Evolutionary conservation across 2,329 filamentous ascomycete species (phyloP).

Genomic region (Diaporthe nobilis): DNA sequence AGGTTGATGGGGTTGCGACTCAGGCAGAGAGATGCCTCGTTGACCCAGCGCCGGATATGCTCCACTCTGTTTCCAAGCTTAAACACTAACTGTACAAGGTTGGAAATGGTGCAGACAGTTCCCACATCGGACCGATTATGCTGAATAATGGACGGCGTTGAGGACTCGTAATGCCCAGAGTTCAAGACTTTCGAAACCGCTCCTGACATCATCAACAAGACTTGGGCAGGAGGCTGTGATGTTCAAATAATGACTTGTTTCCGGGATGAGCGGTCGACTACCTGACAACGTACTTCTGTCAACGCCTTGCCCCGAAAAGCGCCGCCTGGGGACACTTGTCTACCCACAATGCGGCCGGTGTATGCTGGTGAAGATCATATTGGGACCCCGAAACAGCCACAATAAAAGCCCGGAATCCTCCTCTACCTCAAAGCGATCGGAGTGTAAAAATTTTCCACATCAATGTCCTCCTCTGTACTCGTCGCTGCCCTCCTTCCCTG

Average conservation of each 20-base stretch:
- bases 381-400: constrained; percentile 35
- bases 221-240: constrained; percentile 10
- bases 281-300: constrained; percentile 39
- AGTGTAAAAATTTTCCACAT: constrained; percentile 34
- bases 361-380: constrained; percentile 39
- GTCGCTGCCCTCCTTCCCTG: neutral
- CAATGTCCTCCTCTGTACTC: constrained; percentile 5
- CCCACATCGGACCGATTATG: constrained; percentile 18
- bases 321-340: constrained; percentile 42
- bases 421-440: constrained; percentile 37
- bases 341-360: constrained; percentile 41
- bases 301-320: constrained; percentile 40
- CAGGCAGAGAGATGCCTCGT: neutral
- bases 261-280: constrained; percentile 39
- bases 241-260: constrained; percentile 31
- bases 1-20: neutral
- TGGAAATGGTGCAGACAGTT: neutral
- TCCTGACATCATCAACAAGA: constrained; percentile 29
- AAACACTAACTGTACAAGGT: neutral
- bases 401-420: constrained; percentile 33
- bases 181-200: neutral
- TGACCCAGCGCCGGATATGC: neutral
- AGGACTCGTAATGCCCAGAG: constrained; percentile 15
- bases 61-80: constrained; percentile 18
- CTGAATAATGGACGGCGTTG: constrained; percentile 3